Base-by-base conservation (phyloP, 2,329 filamentous ascomycete genomes). In the Apiospora phragmitis region DNA sequence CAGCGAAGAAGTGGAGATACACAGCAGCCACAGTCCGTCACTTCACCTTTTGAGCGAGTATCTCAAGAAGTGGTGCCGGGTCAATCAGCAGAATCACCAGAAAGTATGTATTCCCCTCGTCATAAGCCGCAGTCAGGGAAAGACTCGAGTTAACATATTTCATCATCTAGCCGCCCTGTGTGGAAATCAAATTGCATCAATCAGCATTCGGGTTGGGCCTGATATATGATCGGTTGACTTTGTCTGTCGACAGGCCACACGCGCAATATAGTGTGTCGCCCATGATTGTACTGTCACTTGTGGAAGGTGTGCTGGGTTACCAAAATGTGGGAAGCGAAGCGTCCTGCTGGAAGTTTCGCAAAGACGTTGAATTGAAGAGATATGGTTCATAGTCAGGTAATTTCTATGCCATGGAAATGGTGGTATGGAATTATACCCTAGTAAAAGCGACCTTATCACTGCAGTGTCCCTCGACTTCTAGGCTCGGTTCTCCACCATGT, bases 241-340 rank as follows among this genome's bases (percentile, higher is more conserved):
- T 88, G 9, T 75, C 76, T 35, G 79, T 80, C 0, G 77, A 83
- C 29, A 75, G 80, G 14, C 76, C 79, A 21, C 80, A 79, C 49
- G 73, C 76, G 11, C 67, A 74, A 3, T 82, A 81, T 68, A 73
- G 76, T 0, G 74, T 87, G 11, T 84, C 81, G 18, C 77, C 85
- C 0, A 81, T 84, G n/a, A 77, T 85, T 42, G 75, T 87, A 14
- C 75, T 87, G 26, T 79, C 81, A 0, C 76, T 88, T 9, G 78
- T 87, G 0, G 85, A 88, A 70, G 81, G 82, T 5, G 79, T 85
- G 1, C 76, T 88, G 69, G 85, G 85, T 0, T 88, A 88, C 71
- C 75, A 80, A 69, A 75, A 72, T 24, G 73, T 84, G 0, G 76
- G 74, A 3, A 69, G 65, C 8, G 68, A 78, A 35, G 74, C 70